A percentile compares a stretch with the other conserved stretches of the same genome.
Evolutionary conservation across 2,329 filamentous ascomycete genomes (phyloP).

Genomic region (Paecilomyces sp.): DNA sequence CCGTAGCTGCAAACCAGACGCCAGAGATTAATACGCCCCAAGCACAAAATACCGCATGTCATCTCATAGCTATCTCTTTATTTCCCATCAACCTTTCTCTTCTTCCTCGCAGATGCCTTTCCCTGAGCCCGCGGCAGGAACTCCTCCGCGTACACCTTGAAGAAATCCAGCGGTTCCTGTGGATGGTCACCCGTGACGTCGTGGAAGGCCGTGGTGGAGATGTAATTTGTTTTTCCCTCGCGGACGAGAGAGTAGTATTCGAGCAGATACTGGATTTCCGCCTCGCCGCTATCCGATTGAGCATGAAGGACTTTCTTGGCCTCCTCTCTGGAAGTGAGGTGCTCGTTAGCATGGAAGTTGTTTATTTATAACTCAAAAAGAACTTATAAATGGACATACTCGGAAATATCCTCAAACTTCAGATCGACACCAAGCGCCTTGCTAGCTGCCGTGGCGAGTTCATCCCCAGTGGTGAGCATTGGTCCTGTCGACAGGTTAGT

Average conservation of each 20-base stretch:
- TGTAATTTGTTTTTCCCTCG: slow-evolving; percentile 50
- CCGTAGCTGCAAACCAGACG: not conserved
- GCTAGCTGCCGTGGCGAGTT: slow-evolving; percentile 41
- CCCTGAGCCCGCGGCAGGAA: slow-evolving; percentile 16
- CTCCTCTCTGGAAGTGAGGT: slow-evolving; percentile 13
- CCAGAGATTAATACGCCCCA: not conserved
- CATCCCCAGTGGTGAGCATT: slow-evolving; percentile 40
- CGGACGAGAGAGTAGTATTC: slow-evolving; percentile 48
- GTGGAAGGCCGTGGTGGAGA: slow-evolving; percentile 45
- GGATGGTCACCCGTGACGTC: slow-evolving; percentile 42
- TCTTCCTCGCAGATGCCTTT: slow-evolving; percentile 6
- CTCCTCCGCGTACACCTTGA: slow-evolving; percentile 38
- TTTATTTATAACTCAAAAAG: no score
- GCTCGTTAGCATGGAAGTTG: not conserved
- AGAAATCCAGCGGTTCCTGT: slow-evolving; percentile 43
- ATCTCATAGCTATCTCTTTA: not conserved
- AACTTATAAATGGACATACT: slow-evolving; percentile 20
- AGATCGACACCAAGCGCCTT: slow-evolving; percentile 37
- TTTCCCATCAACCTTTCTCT: slow-evolving; percentile 2
- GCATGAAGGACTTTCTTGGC: slow-evolving; percentile 30
- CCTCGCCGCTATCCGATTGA: slow-evolving; percentile 28
- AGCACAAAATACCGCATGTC: no score
- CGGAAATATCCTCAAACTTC: slow-evolving; percentile 41
- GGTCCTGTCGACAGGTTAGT: slow-evolving; percentile 28
- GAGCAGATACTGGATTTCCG: slow-evolving; percentile 43